Percentiles rank a stretch among this genome's conserved stretches.
Conservation (phyloP, 345 rosid species). For the Erucastrum elatum region DNA sequence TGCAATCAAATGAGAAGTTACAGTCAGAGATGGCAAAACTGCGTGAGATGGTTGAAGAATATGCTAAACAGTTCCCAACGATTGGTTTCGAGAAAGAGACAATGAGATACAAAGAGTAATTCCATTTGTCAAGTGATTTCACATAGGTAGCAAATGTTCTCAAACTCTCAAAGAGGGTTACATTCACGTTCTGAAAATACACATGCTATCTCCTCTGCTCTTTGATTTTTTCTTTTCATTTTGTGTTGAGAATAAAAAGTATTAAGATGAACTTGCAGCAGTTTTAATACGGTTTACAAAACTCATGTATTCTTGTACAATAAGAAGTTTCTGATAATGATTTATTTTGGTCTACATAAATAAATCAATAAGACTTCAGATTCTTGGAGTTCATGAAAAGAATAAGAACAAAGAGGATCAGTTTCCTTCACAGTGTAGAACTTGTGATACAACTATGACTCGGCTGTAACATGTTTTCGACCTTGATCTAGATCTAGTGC, state of each 20-base stretch:
- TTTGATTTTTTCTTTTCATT: too few relatives aligned
- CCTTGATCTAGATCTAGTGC: not conserved
- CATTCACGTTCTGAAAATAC: constrained; percentile 52
- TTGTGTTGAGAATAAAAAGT: constrained; percentile 5
- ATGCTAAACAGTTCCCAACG: constrained; percentile 88
- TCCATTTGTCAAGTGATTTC: constrained; percentile 2
- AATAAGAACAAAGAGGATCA: not conserved
- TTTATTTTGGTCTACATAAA: not conserved
- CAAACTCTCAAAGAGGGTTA: not conserved
- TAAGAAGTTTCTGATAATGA: not conserved
- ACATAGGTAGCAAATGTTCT: constrained; percentile 5
- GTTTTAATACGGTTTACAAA: not conserved
- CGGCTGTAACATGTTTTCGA: not conserved
- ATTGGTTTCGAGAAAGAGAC: constrained; percentile 90
- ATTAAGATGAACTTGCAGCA: not conserved
- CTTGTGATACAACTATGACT: constrained; percentile 1
- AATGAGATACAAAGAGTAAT: constrained; percentile 73
- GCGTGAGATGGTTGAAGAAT: constrained; percentile 68
- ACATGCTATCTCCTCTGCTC: too few relatives aligned
- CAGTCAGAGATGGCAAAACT: constrained; percentile 72
- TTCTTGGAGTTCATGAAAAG: not conserved
- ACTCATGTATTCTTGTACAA: not conserved
- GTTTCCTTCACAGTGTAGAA: not conserved
- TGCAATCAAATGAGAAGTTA: constrained; percentile 58
- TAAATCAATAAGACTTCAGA: not conserved